Evolutionary conservation across 2,329 filamentous ascomycete genomes (phyloP), one percentile per base, ranked within the genome.

Genomic region (Fonsecaea erecta): DNA sequence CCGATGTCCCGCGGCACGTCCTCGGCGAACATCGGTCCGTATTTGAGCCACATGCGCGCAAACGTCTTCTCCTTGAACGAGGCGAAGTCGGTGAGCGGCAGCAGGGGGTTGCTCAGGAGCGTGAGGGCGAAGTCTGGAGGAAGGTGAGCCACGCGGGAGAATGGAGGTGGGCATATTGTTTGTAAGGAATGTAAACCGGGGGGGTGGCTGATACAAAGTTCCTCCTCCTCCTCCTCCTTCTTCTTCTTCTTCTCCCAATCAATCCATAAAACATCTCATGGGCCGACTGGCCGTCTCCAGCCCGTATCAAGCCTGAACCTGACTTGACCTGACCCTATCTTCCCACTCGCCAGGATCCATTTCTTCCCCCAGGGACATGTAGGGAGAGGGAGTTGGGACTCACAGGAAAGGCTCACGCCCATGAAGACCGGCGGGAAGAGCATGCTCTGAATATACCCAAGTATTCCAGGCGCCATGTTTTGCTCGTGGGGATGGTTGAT

Each of bases 21-120:
- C 35, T 52, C 55, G 28, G 65, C 58, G 53, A 26, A 65, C 24
- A 54, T 43, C n/a, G 60, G 21, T 8, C 65, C 65, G 28, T 62
- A 59, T 43, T 43, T 60, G 48, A 59, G 34, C 62, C 65, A 68
- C 21, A 68, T 24, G 28, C 30, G 18, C 2, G 65, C 65, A 24
- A 68, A 68, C 2, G 63, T 54, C 24, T 65, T 65, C 37, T 68
- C 65, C 46, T 65, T 65, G 62, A 52, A 65, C 4, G 59, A 1
- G 69, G 70, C 1, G 78, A 69, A 53, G 26, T 62, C 52, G 30
- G 18, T 52, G 8, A 66, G 40, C 16, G 62, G 52, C 14, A 68
- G 62, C 2, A 61, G 54, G 1, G 66, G 66, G 35, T 68, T 61
- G 24, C 52, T 61, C 21, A 71, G 46, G 32, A 67, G 55, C 6